Evolutionary conservation across 1,284 basidiomycete species (phyloP).

Genomic region (Wolfiporia cocos): DNA sequence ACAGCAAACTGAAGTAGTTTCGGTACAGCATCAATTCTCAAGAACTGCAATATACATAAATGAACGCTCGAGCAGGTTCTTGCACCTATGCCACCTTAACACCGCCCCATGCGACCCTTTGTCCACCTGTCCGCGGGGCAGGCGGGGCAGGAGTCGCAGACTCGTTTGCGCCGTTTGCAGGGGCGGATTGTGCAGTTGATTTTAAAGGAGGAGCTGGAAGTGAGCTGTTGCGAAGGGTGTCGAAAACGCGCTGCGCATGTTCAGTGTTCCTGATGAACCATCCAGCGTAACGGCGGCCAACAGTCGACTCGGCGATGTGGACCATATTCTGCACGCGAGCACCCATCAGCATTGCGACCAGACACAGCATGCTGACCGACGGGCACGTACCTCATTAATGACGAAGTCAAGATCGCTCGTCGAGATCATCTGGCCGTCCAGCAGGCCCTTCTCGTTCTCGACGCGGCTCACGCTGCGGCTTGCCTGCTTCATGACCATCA

Average conservation of each 20-base stretch:
- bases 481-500: constrained; percentile 94
- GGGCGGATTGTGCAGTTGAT: constrained; percentile 9
- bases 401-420: constrained; percentile 95
- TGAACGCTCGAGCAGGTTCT: too few species aligned
- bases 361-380: neutral
- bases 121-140: constrained; percentile 18
- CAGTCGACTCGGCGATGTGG: constrained; percentile 90
- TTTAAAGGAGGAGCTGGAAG: constrained; percentile 37
- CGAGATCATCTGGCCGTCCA: constrained; percentile 84
- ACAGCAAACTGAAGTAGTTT: too few species aligned
- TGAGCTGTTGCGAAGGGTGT: constrained; percentile 69
- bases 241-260: constrained; percentile 79
- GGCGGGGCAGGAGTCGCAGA: constrained; percentile 11
- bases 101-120: constrained; percentile 29
- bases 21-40: too few species aligned
- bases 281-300: constrained; percentile 88
- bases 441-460: constrained; percentile 47
- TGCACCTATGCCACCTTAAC: constrained; percentile 24
- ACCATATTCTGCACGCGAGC: constrained; percentile 75
- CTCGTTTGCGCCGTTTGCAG: constrained; percentile 8
- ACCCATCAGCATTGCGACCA: neutral
- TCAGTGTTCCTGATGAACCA: constrained; percentile 97
- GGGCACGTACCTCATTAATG: constrained; percentile 74
- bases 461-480: constrained; percentile 70
- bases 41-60: too few species aligned